Conservation (phyloP, 1,284 basidiomycete genomes). For the Malassezia yamatoensis region DNA sequence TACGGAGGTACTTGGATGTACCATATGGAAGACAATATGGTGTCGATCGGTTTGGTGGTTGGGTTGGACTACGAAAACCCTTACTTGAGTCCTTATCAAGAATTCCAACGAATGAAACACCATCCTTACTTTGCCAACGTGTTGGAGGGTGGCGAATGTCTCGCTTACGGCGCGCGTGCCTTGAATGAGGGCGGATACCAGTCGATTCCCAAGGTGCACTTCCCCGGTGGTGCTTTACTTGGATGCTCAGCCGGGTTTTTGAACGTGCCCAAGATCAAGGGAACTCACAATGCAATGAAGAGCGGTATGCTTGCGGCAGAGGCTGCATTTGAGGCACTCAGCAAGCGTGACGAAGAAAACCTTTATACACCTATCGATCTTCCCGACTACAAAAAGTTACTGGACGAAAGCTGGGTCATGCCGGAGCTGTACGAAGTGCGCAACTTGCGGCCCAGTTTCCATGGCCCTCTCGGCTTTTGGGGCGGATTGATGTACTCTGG, state of each 20-base stretch:
- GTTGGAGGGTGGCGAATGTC: slow-evolving; percentile 64
- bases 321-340: slow-evolving; percentile 63
- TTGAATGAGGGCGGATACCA: slow-evolving; percentile 93
- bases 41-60: slow-evolving; percentile 81
- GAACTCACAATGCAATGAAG: slow-evolving; percentile 99
- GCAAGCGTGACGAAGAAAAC: slow-evolving; percentile 29
- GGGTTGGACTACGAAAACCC: slow-evolving; percentile 93
- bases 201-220: slow-evolving; percentile 78
- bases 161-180: slow-evolving; percentile 83
- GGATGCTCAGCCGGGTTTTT: slow-evolving; percentile 91
- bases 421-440: slow-evolving; percentile 80
- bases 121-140: slow-evolving; percentile 80
- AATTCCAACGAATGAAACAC: slow-evolving; percentile 95
- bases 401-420: slow-evolving; percentile 77
- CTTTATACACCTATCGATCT: slow-evolving; percentile 56
- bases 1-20: slow-evolving; percentile 94
- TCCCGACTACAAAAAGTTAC: slow-evolving; percentile 62
- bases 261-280: slow-evolving; percentile 96
- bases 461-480: slow-evolving; percentile 69
- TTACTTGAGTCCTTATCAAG: slow-evolving; percentile 80
- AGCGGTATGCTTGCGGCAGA: slow-evolving; percentile 94
- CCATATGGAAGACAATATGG: slow-evolving; percentile 86
- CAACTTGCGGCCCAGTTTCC: slow-evolving; percentile 85
- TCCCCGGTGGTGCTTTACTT: slow-evolving; percentile 88
- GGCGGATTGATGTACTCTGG: slow-evolving; percentile 87